Evolutionary conservation across 2,329 filamentous ascomycete species (phyloP), one percentile per base, ranked within the genome.

Genomic region (Magnaporthales sp.): DNA sequence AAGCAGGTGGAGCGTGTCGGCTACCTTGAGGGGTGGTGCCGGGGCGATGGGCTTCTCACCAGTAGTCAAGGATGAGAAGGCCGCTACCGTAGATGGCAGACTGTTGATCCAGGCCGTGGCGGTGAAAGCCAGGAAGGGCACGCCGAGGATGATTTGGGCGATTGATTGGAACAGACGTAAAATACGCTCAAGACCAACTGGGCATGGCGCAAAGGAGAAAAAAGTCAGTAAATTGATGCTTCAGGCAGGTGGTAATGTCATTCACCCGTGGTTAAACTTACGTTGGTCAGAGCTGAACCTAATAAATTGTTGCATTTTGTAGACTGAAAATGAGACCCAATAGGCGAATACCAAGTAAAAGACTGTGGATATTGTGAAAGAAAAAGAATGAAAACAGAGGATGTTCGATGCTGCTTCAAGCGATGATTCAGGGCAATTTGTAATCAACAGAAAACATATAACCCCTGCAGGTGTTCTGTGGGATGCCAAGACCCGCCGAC

Each of bases 181-280:
- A 66, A 81, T 79, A 67, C 87, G 84, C 74, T 90, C 87, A 1
- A 89, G 78, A 4, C 86, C 87, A 71, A 81, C 86, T 87, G 13
- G 70, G 30, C 10, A 32, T 15, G 64, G 68, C 31, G 54, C 13
- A 58, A 26, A 4, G 15, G 5, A 4, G 22, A 22, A 10, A 22
- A 10, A 24, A 13, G 54, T 58, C 22, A 24, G 54, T 22, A 26
- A 58, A 19, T 4, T 46, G 38, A 7, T 66, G 64, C 60, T 19
- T 38, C 6, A 29, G 30, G 26, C 29, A 6, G 54, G 38, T 24
- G 22, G 8, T 15, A 29, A 54, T 2, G 24, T 7, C 26, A 58
- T 26, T 29, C 24, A 29, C 4, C 8, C 19, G n/a, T 65, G 15
- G 46, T 27, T 56, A 9, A 51, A 71, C 76, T 67, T 76, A 83